Base-by-base conservation (phyloP, 345 rosid species). In the Citrus unshiu region DNA sequence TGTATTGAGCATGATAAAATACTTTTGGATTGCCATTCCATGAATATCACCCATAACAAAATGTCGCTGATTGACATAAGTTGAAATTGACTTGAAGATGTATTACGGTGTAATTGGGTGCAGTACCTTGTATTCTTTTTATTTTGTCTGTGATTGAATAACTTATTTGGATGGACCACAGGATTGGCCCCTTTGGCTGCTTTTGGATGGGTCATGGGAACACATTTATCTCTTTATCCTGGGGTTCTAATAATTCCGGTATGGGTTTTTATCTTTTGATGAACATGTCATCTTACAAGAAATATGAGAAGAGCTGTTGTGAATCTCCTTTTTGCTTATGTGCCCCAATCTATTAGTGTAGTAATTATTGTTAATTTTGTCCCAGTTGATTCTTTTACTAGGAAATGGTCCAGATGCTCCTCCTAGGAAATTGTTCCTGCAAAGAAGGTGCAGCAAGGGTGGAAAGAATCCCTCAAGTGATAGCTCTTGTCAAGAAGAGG, bases 321-420 rank as follows among this genome's bases (percentile, higher is more conserved):
- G 32, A 7, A 69, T 72, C 57, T 71, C 65, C 59, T 16, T 68
- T 22, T 32, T 35, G 34, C n/a, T 56, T 62, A 18, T 71, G 63
- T 54, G 29, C 25, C 24, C 63, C 30, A 64, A 60, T 71, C 34
- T 66, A 25, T 27, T n/a, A 63, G 5, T 62, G 51, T 59, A 35
- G 29, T 75, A 73, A 68, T 77, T 54, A 12, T 63, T 43, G 40
- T 80, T 80, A 72, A 35, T 54, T 81, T 82, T 85, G 64, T 75
- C 82, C 74, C 88, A 94, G 98, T 82, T 94, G 74, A 86, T 90
- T 75, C 81, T 93, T 71, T 68, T 96, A 67, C 62, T 94, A 80
- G 98, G 99, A 78, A 82, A 79, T 80, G 99, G 99, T 83, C 91
- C 84, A 54, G 97, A 96, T 93, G 86, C 89, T 77, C 97, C 99